A percentile compares a stretch with the other conserved stretches of the same genome.
Conservation (phyloP, 352 stramenopile species). For the Globisporangium okanoganense region DNA sequence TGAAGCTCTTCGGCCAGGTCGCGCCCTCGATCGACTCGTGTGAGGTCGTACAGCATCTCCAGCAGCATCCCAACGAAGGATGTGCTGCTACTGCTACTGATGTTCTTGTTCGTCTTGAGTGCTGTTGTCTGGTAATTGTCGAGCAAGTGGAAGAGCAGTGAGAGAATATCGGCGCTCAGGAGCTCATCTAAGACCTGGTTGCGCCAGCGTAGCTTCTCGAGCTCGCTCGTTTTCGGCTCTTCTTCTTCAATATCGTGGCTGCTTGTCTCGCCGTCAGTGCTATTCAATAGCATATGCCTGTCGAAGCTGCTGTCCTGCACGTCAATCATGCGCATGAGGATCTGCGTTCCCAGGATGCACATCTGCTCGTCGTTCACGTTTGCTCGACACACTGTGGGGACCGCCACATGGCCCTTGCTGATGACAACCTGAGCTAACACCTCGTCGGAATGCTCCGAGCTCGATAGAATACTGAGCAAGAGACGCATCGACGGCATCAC, state of each 20-base stretch:
- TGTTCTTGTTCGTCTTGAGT: neutral
- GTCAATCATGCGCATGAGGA: slow-evolving; percentile 10
- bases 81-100: neutral
- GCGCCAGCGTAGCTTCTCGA: neutral
- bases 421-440: neutral
- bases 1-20: slow-evolving; percentile 25
- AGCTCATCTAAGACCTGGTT: slow-evolving; percentile 18
- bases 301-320: slow-evolving; percentile 7
- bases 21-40: slow-evolving; percentile 22
- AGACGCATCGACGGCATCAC: neutral
- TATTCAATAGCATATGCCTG: neutral
- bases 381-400: slow-evolving; percentile 1
- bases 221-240: neutral
- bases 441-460: slow-evolving; percentile 1
- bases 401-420: neutral
- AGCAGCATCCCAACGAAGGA: slow-evolving; percentile 23
- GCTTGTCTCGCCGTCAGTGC: too few species aligned
- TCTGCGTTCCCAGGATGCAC: slow-evolving; percentile 2
- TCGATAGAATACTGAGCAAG: slow-evolving; percentile 3
- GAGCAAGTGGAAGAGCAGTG: slow-evolving; percentile 24
- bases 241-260: too few species aligned
- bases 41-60: slow-evolving; percentile 31
- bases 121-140: slow-evolving; percentile 14
- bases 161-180: slow-evolving; percentile 19
- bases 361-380: slow-evolving; percentile 6